These are phyloP conservation scores for Aspergillus jensenii DNA, from an alignment of 2,329 filamentous ascomycete species.

Conservation along the genomic window DNA sequence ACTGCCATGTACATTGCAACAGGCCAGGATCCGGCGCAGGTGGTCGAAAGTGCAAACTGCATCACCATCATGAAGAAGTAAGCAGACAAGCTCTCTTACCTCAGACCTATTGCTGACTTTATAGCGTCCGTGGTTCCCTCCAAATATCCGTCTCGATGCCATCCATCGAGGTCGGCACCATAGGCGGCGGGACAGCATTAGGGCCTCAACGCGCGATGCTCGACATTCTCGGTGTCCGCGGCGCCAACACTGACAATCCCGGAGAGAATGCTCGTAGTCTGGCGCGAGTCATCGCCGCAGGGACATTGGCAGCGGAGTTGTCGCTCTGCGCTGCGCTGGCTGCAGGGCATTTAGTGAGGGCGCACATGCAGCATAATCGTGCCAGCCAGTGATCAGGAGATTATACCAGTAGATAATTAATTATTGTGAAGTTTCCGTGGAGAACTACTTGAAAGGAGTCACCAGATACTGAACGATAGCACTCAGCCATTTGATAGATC, in stretches of 20 bases:
- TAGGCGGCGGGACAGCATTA: conserved; percentile 93
- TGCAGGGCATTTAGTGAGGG: conserved; percentile 85
- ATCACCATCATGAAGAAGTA: conserved; percentile 99
- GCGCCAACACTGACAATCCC: conserved; percentile 82
- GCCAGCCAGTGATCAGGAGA: conserved; percentile 40
- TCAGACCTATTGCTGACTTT: not conserved
- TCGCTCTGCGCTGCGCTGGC: conserved; percentile 89
- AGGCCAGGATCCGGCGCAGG: conserved; percentile 95
- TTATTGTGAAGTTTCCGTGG: too few species aligned
- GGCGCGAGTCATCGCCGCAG: conserved; percentile 83
- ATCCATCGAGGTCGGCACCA: conserved; percentile 93
- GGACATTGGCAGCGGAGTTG: conserved; percentile 86
- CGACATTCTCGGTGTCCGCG: conserved; percentile 91
- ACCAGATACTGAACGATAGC: too few species aligned
- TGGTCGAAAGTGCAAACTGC: conserved; percentile 94
- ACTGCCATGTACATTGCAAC: conserved; percentile 94
- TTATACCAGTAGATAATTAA: too few species aligned
- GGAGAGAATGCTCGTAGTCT: conserved; percentile 89
- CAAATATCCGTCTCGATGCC: conserved; percentile 99
- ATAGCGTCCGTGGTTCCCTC: conserved; percentile 79
- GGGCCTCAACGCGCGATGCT: conserved; percentile 96
- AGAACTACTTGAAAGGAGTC: too few species aligned
- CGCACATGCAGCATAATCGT: conserved; percentile 96
- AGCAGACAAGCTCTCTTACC: conserved; percentile 37
- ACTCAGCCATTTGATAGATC: too few species aligned